phyloP scores from a whole-genome alignment of 768 basidiomycete genomes.

The Hydnomerulius pinastri region DNA sequence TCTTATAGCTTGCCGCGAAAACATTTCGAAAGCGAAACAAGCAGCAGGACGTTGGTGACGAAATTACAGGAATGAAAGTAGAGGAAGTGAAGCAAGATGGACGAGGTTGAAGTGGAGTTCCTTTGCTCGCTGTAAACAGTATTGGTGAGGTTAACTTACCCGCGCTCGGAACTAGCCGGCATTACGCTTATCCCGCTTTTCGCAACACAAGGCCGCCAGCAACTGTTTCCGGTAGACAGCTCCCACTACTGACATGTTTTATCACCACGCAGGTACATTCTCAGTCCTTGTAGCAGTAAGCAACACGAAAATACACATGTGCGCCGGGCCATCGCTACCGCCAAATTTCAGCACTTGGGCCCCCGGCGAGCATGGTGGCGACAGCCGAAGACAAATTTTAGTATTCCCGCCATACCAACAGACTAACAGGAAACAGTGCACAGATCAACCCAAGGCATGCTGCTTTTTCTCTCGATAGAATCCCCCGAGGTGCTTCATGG shows the following conservation, averaged over 20 bases:
- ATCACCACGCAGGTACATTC: no score
- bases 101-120: background rate
- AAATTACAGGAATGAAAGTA: background rate
- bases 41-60: background rate
- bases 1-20: slow-evolving; percentile 39
- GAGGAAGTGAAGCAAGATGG: background rate
- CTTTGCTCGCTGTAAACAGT: no score
- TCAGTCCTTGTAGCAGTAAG: no score
- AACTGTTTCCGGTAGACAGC: background rate
- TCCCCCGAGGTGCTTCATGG: slow-evolving; percentile 62
- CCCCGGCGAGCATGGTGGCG: no score
- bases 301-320: no score
- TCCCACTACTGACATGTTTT: slow-evolving; percentile 1
- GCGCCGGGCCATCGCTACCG: no score
- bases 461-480: slow-evolving; percentile 67
- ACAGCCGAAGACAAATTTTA: no score
- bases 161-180: slow-evolving; percentile 19
- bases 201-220: slow-evolving; percentile 4
- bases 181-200: background rate
- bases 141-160: slow-evolving; percentile 17
- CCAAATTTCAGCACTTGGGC: no score
- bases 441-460: background rate
- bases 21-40: slow-evolving; percentile 25
- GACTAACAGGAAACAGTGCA: no score
- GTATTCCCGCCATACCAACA: no score